Percentiles rank a stretch among this genome's conserved stretches.
Conservation (phyloP, 31 red algal genomes). For the Pterothamnion heteromorphum region DNA sequence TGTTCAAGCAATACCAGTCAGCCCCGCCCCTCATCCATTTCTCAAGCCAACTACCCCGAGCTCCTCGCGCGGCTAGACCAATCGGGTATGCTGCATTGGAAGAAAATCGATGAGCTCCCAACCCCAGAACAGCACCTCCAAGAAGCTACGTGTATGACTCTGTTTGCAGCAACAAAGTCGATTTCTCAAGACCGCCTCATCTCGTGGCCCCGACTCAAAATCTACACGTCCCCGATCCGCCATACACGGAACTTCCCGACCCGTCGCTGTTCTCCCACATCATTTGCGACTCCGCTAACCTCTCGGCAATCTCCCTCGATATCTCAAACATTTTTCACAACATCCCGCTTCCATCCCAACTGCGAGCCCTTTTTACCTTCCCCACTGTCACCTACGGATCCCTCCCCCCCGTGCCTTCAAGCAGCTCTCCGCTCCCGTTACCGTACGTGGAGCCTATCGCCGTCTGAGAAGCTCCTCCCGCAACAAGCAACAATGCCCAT, state of each 20-base stretch:
- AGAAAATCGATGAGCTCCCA: not conserved
- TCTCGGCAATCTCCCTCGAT: conserved; percentile 10
- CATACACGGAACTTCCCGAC: not conserved
- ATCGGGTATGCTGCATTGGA: not conserved
- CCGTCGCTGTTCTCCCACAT: not conserved
- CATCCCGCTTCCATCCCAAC: too few species aligned
- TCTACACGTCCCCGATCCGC: not conserved
- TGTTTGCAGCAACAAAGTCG: not conserved
- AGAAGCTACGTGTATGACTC: not conserved
- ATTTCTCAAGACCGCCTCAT: not conserved
- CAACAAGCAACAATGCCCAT: not conserved
- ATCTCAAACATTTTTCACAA: too few species aligned
- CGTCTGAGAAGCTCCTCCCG: not conserved
- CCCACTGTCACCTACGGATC: not conserved
- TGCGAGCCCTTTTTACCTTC: not conserved
- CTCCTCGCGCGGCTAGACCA: not conserved
- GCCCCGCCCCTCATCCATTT: not conserved
- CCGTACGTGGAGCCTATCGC: not conserved
- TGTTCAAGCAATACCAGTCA: not conserved
- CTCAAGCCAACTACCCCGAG: not conserved
- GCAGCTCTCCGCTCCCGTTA: not conserved
- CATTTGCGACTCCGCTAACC: too few species aligned
- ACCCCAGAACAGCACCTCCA: not conserved
- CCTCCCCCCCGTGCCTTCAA: not conserved
- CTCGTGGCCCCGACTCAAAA: not conserved